A percentile compares a stretch with the other conserved stretches of the same genome.
Evolutionary conservation across 1,284 basidiomycete species (phyloP).

Genomic region (Clitocybe nebularis): DNA sequence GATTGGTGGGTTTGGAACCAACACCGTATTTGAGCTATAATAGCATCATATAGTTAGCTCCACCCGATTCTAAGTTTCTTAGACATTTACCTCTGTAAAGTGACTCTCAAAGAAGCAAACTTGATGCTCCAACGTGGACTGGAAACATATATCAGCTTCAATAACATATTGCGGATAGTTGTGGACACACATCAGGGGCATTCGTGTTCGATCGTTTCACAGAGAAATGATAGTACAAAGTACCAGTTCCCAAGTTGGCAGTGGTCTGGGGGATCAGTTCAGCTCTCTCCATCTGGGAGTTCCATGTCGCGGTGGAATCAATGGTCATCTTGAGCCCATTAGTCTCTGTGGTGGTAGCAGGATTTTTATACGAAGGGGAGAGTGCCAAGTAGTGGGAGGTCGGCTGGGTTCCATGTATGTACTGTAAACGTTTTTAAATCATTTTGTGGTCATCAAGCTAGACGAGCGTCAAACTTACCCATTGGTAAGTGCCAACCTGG

Average conservation of each 20-base stretch:
- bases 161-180: not conserved
- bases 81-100: constrained; percentile 64
- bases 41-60: not conserved
- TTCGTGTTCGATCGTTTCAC: constrained; percentile 46
- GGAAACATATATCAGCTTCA: constrained; percentile 6
- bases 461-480: constrained; percentile 37
- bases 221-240: constrained; percentile 65
- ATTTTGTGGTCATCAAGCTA: not conserved
- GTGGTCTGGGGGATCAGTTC: constrained; percentile 60
- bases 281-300: constrained; percentile 43
- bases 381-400: constrained; percentile 55
- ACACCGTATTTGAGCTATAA: constrained; percentile 55
- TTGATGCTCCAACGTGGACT: constrained; percentile 56
- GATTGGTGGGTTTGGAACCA: constrained; percentile 42
- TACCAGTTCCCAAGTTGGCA: constrained; percentile 54
- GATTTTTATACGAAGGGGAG: constrained; percentile 55
- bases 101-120: constrained; percentile 63
- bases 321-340: constrained; percentile 57
- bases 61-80: constrained; percentile 1
- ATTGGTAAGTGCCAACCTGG: constrained; percentile 56
- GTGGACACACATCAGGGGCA: constrained; percentile 43
- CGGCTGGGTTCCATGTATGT: constrained; percentile 54
- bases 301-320: constrained; percentile 50
- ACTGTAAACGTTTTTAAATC: constrained; percentile 28
- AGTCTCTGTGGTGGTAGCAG: constrained; percentile 49